Conservation (phyloP, 495 filamentous ascomycete species). For the Xylaria sp. region DNA sequence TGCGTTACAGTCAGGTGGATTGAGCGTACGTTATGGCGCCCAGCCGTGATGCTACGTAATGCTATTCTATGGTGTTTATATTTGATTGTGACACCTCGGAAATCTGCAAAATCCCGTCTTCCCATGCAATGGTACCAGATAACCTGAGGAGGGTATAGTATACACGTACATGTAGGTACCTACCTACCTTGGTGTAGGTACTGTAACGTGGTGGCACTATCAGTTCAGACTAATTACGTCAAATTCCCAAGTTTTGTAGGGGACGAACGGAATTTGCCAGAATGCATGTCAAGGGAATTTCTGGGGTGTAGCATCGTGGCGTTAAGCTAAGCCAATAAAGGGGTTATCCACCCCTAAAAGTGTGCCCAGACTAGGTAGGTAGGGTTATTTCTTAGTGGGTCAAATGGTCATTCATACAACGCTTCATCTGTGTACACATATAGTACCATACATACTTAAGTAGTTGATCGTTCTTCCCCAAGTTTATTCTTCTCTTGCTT, state of each 20-base stretch:
- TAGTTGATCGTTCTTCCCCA: no score
- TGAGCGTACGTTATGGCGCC: background rate
- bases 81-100: background rate
- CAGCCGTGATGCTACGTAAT: background rate
- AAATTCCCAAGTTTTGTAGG: background rate
- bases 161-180: no score
- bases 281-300: constrained; percentile 14
- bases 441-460: no score
- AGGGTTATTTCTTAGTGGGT: no score
- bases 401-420: background rate
- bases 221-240: background rate
- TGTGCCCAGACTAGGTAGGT: no score
- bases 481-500: background rate
- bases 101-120: background rate
- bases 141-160: no score
- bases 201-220: background rate
- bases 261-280: constrained; percentile 6
- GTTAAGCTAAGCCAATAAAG: constrained; percentile 33
- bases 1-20: background rate
- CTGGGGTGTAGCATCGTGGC: constrained; percentile 29
- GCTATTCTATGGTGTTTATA: background rate
- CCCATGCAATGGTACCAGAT: no score
- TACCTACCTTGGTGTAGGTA: no score
- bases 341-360: background rate
- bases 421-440: no score